phyloP scores from a whole-genome alignment of 2,329 filamentous ascomycete genomes.

The Fusarium incarnatum region DNA sequence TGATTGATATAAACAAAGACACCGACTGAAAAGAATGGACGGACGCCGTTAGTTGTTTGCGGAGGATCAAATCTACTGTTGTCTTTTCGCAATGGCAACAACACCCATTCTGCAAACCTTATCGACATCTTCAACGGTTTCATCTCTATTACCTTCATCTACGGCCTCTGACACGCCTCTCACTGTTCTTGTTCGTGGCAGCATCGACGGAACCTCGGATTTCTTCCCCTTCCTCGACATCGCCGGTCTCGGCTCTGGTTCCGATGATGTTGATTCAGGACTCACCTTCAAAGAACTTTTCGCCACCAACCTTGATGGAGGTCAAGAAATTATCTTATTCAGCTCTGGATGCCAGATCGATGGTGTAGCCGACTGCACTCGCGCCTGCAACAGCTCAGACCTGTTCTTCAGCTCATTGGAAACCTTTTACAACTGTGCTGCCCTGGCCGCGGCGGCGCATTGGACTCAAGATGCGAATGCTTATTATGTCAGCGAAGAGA shows the following conservation, averaged over 20 bases:
- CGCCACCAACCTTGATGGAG: conserved; percentile 50
- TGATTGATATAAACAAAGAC: conserved; percentile 4
- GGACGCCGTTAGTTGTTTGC: conserved; percentile 19
- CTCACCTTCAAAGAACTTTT: conserved; percentile 53
- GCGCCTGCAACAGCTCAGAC: conserved; percentile 48
- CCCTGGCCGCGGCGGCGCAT: conserved; percentile 51
- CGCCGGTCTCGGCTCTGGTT: conserved; percentile 45
- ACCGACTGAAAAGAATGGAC: conserved; percentile 12
- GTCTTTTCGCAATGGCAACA: conserved; percentile 30
- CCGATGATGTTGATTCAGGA: conserved; percentile 44
- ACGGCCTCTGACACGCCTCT: conserved; percentile 44
- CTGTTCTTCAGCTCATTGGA: conserved; percentile 52
- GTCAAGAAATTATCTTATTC: conserved; percentile 50
- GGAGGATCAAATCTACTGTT: conserved; percentile 2
- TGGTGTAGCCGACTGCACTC: conserved; percentile 48
- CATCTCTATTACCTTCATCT: conserved; percentile 15
- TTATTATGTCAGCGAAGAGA: conserved; percentile 50
- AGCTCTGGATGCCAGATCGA: conserved; percentile 49
- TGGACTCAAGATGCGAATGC: conserved; percentile 48
- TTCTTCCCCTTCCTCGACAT: conserved; percentile 56
- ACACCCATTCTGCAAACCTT: conserved; percentile 23
- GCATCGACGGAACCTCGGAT: conserved; percentile 50
- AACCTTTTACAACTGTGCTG: conserved; percentile 56
- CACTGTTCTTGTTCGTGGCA: conserved; percentile 46
- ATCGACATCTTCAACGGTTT: conserved; percentile 19